A percentile compares a stretch with the other conserved stretches of the same genome.
Evolutionary conservation across 2,329 filamentous ascomycete species (phyloP).

Genomic region (Paraconiothyrium sp.): DNA sequence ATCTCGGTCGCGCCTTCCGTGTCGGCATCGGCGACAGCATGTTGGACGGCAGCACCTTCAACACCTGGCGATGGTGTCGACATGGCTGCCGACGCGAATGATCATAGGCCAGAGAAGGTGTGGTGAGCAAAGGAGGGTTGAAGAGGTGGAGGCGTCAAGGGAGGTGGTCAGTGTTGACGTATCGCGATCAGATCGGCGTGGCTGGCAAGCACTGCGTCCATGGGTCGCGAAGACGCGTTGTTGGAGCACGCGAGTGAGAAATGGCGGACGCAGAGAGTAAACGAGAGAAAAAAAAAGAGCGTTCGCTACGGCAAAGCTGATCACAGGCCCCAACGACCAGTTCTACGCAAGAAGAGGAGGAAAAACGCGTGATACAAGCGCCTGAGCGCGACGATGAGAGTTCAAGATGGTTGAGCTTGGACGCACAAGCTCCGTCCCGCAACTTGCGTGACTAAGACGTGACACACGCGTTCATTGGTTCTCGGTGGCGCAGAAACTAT

Average conservation of each 20-base stretch:
- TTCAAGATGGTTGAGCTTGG: conserved; percentile 34
- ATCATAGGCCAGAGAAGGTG: conserved; percentile 23
- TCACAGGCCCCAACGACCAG: conserved; percentile 24
- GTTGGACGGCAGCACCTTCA: conserved; percentile 34
- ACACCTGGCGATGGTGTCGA: conserved; percentile 40
- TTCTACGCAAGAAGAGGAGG: conserved; percentile 26
- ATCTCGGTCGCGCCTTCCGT: conserved; percentile 42
- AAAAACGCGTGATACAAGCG: conserved; percentile 25
- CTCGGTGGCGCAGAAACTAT: conserved; percentile 30
- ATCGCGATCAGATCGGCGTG: conserved; percentile 44
- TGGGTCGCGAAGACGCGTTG: conserved; percentile 37
- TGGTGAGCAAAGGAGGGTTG: conserved; percentile 21
- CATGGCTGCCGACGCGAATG: conserved; percentile 41
- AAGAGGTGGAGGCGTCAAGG: conserved; percentile 22
- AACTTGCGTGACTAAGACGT: conserved; percentile 27
- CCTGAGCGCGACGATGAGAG: conserved; percentile 26
- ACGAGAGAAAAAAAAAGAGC: conserved; percentile 14
- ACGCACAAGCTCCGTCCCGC: conserved; percentile 24
- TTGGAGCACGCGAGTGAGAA: conserved; percentile 24
- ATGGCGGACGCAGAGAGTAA: conserved; percentile 19
- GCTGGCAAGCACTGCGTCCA: conserved; percentile 42
- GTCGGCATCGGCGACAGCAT: conserved; percentile 33
- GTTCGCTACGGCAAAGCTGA: conserved; percentile 14
- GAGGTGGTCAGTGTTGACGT: conserved; percentile 36
- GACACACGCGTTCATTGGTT: conserved; percentile 38